Evolutionary conservation across 2,329 filamentous ascomycete species (phyloP), one percentile per base, ranked within the genome.

Genomic region (Alternaria tenuissima): DNA sequence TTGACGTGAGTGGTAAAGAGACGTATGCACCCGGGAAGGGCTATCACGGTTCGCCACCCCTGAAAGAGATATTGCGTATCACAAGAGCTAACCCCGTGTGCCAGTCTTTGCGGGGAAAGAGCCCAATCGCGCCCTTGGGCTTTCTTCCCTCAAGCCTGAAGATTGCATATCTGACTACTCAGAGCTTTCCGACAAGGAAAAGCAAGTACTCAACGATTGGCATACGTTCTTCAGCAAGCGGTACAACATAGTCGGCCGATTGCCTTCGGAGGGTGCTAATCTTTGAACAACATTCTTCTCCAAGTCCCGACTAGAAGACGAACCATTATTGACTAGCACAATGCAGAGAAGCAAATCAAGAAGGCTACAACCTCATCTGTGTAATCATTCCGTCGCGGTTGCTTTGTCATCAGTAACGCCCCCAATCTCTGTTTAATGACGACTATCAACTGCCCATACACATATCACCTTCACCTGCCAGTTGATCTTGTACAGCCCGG

Each of bases 61-160:
- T 6, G 34, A 20, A 14, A 16, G 12, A n/a, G 36, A 4, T 22
- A 52, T 22, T 7, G 43, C n/a, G 18, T 51, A 52, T 39, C 43
- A 57, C 14, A 36, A 16, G 24, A 12, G 38, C 63, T 69, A 41
- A 69, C 18, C 7, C 14, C 22, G n/a, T 12, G 8, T 14, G 42
- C 68, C 12, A 99, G 95, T 97, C 20, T 99, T 99, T 76, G 91
- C 93, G 3, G 95, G 95, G 63, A 96, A 96, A 76, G 96, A 99
- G 74, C 91, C 95, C 26, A 98, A 95, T n/a, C 88, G 93, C 63
- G 95, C 93, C 7, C 86, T 99, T 2, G 95, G 89, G 11, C 89
- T 89, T 78, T 95, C 93, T 1, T 97, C 93, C 7, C 88, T 94
- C 51, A 96, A 97, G 78, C 79, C 86, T 5, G 92, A 95, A 72